phyloP scores from a whole-genome alignment of 78 protist species.

The Isochrysis galbana region DNA sequence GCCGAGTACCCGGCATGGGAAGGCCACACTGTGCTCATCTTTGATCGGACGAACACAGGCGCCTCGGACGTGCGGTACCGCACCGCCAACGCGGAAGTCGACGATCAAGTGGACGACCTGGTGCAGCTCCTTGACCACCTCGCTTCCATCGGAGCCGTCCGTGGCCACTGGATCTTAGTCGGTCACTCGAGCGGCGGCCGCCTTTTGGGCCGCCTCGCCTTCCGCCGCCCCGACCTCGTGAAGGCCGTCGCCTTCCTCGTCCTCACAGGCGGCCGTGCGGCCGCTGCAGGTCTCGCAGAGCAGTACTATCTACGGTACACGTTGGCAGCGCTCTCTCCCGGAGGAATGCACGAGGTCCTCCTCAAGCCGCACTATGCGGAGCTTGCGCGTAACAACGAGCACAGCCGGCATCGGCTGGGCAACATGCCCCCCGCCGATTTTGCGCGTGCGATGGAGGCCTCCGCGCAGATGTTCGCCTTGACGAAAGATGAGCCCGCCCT shows the following conservation, averaged over 20 bases:
- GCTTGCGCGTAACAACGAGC: background rate
- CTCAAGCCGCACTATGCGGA: background rate
- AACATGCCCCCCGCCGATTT: background rate
- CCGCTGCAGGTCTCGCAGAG: background rate
- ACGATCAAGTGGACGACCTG: background rate
- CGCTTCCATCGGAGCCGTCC: background rate
- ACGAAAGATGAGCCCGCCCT: background rate
- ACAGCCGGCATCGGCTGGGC: background rate
- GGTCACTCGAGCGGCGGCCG: background rate
- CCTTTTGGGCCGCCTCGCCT: background rate
- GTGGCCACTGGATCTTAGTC: background rate
- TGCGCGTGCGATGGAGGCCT: background rate
- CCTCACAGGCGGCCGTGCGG: background rate
- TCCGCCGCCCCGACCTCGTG: background rate
- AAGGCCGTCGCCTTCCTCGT: background rate
- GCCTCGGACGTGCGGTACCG: background rate
- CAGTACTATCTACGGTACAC: background rate
- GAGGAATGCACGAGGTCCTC: background rate
- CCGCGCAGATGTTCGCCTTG: background rate
- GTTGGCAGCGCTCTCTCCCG: background rate
- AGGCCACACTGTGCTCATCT: background rate
- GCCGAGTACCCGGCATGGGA: background rate
- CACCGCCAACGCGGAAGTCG: background rate
- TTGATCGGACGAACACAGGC: background rate
- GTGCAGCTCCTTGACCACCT: background rate